These are phyloP conservation scores for Acanthamoeba divionensis DNA, from an alignment of 208 protist genomes.

Conservation along the genomic window DNA sequence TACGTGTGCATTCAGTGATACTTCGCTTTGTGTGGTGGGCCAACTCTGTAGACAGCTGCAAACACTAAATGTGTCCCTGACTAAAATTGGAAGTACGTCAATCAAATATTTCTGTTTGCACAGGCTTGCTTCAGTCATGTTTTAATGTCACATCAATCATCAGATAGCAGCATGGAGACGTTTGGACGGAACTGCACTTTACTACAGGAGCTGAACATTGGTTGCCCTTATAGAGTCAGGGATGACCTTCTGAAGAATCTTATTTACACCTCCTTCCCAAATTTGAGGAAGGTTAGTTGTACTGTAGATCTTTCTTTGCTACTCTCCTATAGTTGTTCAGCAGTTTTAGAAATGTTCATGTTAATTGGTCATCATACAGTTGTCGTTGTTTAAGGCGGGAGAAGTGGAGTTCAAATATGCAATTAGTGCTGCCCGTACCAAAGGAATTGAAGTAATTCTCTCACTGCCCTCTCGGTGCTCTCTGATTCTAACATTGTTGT, in stretches of 20 bases:
- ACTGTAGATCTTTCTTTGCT: background rate
- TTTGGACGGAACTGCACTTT: conserved; percentile 2
- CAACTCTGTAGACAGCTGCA: background rate
- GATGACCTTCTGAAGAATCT: conserved; percentile 38
- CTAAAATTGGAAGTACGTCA: conserved; percentile 3
- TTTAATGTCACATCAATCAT: background rate
- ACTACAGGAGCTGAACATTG: background rate
- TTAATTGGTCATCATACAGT: background rate
- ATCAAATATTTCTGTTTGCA: background rate
- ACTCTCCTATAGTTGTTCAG: background rate
- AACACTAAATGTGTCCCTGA: conserved; percentile 15
- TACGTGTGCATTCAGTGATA: background rate
- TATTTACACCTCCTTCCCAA: conserved; percentile 34
- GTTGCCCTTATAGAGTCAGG: conserved; percentile 3
- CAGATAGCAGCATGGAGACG: background rate
- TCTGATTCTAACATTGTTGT: no score
- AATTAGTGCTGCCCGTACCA: conserved; percentile 28
- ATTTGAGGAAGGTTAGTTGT: background rate
- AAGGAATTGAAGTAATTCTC: conserved; percentile 4
- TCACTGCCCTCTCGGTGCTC: background rate
- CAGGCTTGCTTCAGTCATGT: background rate
- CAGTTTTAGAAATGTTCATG: background rate
- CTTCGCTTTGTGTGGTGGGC: background rate
- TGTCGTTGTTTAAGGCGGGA: background rate
- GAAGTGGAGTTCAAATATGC: conserved; percentile 7